Conservation (phyloP, 371 early-diverging fungal species). For the Mortierella sp. region DNA sequence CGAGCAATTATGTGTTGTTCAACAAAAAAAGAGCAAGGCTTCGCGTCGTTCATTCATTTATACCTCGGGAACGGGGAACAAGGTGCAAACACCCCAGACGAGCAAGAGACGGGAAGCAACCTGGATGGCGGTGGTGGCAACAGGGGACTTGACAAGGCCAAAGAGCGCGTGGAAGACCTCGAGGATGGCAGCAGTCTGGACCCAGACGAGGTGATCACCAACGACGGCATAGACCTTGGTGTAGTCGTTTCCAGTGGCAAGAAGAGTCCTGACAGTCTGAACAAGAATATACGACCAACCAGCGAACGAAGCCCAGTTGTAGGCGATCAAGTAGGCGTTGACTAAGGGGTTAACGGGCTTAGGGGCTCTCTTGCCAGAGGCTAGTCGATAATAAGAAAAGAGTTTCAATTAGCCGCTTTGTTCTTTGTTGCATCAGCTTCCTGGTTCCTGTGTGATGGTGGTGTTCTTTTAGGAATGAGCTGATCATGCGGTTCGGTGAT, state of each 20-base stretch:
- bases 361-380: constrained; percentile 40
- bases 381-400: constrained; percentile 2
- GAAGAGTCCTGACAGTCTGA: constrained; percentile 63
- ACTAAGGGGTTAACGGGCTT: constrained; percentile 54
- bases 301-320: constrained; percentile 81
- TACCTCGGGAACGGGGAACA: constrained; percentile 75
- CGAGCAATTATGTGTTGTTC: too few relatives aligned
- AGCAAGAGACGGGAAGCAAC: constrained; percentile 89
- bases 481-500: not conserved
- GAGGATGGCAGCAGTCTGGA: constrained; percentile 85
- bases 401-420: not conserved
- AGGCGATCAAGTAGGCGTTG: constrained; percentile 79
- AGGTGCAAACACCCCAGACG: constrained; percentile 83
- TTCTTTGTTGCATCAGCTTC: not conserved
- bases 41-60: not conserved
- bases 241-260: constrained; percentile 64
- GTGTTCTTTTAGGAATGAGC: not conserved
- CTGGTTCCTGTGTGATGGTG: not conserved
- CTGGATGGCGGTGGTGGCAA: constrained; percentile 85
- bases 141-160: constrained; percentile 86
- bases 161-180: constrained; percentile 70
- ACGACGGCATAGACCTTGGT: constrained; percentile 69
- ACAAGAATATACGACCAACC: constrained; percentile 84
- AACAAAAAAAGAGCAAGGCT: too few relatives aligned
- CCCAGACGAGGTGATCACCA: constrained; percentile 68